These are phyloP conservation scores for Vigna nakashimae DNA, from an alignment of 306 rosid genomes.

Conservation along the genomic window DNA sequence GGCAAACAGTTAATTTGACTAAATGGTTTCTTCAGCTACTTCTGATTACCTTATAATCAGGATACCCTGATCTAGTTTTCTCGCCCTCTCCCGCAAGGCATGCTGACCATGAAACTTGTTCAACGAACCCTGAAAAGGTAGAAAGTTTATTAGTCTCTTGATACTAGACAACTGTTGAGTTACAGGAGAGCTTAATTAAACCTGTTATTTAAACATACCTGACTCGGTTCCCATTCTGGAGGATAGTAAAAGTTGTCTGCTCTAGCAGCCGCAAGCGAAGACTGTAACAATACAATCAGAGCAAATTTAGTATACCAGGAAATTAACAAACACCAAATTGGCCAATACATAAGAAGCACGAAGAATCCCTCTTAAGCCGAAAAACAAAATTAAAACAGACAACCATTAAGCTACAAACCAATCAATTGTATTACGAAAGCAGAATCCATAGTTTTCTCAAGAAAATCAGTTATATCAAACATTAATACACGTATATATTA, in stretches of 20 bases:
- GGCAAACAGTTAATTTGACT: neutral
- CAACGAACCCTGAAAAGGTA: constrained; percentile 69
- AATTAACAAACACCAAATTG: constrained; percentile 9
- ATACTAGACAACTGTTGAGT: constrained; percentile 1
- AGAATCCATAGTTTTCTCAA: constrained; percentile 6
- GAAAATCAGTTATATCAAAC: neutral
- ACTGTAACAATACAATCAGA: constrained; percentile 62
- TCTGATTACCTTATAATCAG: constrained; percentile 74
- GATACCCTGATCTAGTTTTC: constrained; percentile 86
- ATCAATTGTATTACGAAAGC: neutral
- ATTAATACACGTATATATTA: neutral
- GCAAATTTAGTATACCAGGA: constrained; percentile 37
- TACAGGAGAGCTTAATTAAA: constrained; percentile 1
- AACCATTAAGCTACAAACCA: neutral
- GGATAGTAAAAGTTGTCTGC: constrained; percentile 94
- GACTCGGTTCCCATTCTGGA: constrained; percentile 90
- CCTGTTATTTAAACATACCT: constrained; percentile 52
- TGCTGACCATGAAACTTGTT: constrained; percentile 92
- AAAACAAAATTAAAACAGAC: neutral
- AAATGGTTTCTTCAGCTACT: neutral
- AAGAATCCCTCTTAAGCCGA: neutral
- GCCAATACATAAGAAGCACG: neutral
- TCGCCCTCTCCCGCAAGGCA: constrained; percentile 89
- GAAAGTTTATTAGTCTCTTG: constrained; percentile 30
- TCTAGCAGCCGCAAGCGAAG: constrained; percentile 91